Evolutionary conservation across 768 basidiomycete species (phyloP).

Genomic region (Collybiopsis luxurians): DNA sequence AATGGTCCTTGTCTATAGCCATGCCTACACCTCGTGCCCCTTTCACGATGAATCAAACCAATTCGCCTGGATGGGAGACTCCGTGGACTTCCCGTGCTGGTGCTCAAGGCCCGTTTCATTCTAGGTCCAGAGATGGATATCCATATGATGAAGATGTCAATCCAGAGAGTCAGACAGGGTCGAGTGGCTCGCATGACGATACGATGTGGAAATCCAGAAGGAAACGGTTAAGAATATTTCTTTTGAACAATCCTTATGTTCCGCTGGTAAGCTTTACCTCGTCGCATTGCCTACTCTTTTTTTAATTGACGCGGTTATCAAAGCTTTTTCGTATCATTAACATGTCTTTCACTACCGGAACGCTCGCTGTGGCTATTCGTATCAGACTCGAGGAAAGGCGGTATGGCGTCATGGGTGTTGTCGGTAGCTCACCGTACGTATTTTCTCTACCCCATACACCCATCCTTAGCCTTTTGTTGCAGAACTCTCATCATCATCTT

Average conservation of each 20-base stretch:
- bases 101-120: slow-evolving; percentile 35
- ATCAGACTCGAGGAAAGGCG: slow-evolving; percentile 60
- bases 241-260: slow-evolving; percentile 73
- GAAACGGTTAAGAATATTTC: slow-evolving; percentile 60
- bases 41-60: slow-evolving; percentile 52
- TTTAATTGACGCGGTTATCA: neutral
- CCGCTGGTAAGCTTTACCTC: slow-evolving; percentile 58
- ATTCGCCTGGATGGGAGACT: slow-evolving; percentile 65
- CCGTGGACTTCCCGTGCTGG: slow-evolving; percentile 56
- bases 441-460: slow-evolving; percentile 2
- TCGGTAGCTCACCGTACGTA: slow-evolving; percentile 81
- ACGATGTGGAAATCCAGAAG: slow-evolving; percentile 30
- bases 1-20: slow-evolving; percentile 29
- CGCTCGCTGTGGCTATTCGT: slow-evolving; percentile 75
- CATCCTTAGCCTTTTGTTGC: neutral
- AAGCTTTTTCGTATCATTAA: slow-evolving; percentile 86
- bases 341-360: slow-evolving; percentile 75
- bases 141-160: slow-evolving; percentile 20
- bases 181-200: slow-evolving; percentile 19
- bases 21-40: slow-evolving; percentile 35
- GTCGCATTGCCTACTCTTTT: slow-evolving; percentile 11
- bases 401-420: slow-evolving; percentile 56
- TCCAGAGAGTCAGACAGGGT: slow-evolving; percentile 14
- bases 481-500: slow-evolving; percentile 86
- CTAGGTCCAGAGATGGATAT: slow-evolving; percentile 24